A percentile compares a stretch with the other conserved stretches of the same genome.
These are phyloP conservation scores for Cutaneotrichosporon cyanovorans DNA, from an alignment of 1,284 basidiomycete species.

Conservation along the genomic window DNA sequence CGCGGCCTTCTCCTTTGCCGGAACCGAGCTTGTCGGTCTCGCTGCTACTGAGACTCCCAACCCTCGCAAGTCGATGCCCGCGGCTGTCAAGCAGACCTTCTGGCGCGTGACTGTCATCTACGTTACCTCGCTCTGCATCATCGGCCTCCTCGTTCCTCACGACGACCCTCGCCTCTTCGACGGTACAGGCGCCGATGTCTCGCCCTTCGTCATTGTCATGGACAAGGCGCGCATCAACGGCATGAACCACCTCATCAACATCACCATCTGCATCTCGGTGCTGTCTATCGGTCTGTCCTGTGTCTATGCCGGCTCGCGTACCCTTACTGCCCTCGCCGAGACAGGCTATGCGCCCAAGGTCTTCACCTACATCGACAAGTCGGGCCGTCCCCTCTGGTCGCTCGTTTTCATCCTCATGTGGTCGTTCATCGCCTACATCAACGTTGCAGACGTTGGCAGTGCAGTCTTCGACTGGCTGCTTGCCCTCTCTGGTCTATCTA, in stretches of 20 bases:
- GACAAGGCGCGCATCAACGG: conserved; percentile 45
- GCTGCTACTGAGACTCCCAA: conserved; percentile 28
- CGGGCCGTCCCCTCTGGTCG: conserved; percentile 49
- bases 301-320: conserved; percentile 43
- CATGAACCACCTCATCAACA: conserved; percentile 49
- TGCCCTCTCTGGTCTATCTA: conserved; percentile 50
- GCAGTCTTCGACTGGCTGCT: conserved; percentile 48
- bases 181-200: conserved; percentile 46
- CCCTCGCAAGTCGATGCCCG: conserved; percentile 16
- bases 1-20: conserved; percentile 77
- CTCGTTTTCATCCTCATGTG: conserved; percentile 43
- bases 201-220: conserved; percentile 51
- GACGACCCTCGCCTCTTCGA: conserved; percentile 36
- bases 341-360: conserved; percentile 48
- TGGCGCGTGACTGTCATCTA: conserved; percentile 53
- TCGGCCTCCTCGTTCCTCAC: conserved; percentile 49
- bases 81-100: conserved; percentile 46
- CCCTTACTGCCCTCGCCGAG: conserved; percentile 41
- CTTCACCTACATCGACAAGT: conserved; percentile 50
- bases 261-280: conserved; percentile 47
- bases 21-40: conserved; percentile 11
- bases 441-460: conserved; percentile 33
- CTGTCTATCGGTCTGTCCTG: conserved; percentile 43
- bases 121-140: conserved; percentile 49
- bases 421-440: conserved; percentile 45